Evolutionary conservation across 176 grass and related monocot species (phyloP), one percentile per base, ranked within the genome.

Genomic region (Leersia perrieri): DNA sequence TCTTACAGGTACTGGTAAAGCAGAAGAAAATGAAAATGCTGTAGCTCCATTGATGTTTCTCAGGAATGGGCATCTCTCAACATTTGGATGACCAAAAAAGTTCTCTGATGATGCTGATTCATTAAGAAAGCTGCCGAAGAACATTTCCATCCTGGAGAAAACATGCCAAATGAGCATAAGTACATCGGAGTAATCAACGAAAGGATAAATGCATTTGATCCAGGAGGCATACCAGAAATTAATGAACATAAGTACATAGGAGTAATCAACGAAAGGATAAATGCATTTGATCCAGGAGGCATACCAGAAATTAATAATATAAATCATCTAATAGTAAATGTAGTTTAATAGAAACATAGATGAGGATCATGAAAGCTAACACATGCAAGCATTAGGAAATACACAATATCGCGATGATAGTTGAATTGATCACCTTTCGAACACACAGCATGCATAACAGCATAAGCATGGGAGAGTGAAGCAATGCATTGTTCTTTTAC

Each of bases 51-150:
- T 73, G 60, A 94, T 89, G 78, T 94, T 94, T 45, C 89, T 89
- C 57, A 91, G 84, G 78, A 94, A 94, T 42, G 92, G 92, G 78
- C 92, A 94, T 79, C 58, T 94, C 34, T 94, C 86, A 11, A 82
- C 73, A 87, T 89, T 78, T 0, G 73, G 89, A 68, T 89, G 81
- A 28, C 73, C 49, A 65, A 75, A 91, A 29, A 88, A 41, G 79
- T 89, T 91, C 16, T 91, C 86, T 20, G 73, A 79, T 9, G 77
- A 80, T 22, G 53, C 63, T 28, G 89, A 87, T 58, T 94, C 92
- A 9, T 87, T 70, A 7, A 79, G 69, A 22, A 91, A 87, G 63
- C 63, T 73, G 41, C 84, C 27, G 5, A 94, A 91, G 72, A 89
- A 83, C 75, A 94, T 77, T 64, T 94, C 89, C 92, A 94, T 94